Evolutionary conservation across 2,329 filamentous ascomycete species (phyloP), one percentile per base, ranked within the genome.

Genomic region (Fusarium multiceps): DNA sequence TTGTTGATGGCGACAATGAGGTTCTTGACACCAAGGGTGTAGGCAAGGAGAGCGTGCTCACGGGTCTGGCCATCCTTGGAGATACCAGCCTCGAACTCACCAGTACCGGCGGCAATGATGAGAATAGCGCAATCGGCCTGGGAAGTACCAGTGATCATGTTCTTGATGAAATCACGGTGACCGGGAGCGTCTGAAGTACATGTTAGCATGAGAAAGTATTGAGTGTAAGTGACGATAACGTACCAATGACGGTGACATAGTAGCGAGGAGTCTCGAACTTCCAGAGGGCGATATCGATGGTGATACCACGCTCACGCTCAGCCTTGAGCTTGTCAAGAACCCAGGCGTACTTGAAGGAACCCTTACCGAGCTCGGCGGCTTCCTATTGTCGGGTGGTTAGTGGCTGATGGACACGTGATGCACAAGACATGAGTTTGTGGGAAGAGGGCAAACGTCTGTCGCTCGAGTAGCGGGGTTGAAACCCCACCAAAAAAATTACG

Each of bases 81-180:
- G 93, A 99, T 99, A 98, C 96, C 96, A 92, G 96, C 96, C 92
- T 99, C 96, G 92, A 99, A 99, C 91, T 99, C 96, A 98, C 96
- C 96, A 93, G 94, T 97, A 90, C 96, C 96, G 82, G 96, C 94
- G 80, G 95, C 96, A 87, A 99, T 99, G 88, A 99, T 98, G 89
- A 99, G 94, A 85, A 99, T 93, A 82, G 96, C 96, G 88, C 96
- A 98, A 84, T 99, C 96, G 80, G 96, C 96, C 92, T 98, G 96
- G 86, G 96, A 99, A 83, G 96, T 98, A 94, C 96, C 96, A 92
- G 96, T 98, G 86, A 99, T 99, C 96, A 99, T 99, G 94, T 98
- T 99, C 95, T 99, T 99, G 93, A 99, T 98, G 91, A 98, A 99
- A 84, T 99, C 96, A 96, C 96, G 95, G 88, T 99, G 96, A 87